These are phyloP conservation scores for Candida montana DNA, from an alignment of 805 yeast species.

Conservation along the genomic window DNA sequence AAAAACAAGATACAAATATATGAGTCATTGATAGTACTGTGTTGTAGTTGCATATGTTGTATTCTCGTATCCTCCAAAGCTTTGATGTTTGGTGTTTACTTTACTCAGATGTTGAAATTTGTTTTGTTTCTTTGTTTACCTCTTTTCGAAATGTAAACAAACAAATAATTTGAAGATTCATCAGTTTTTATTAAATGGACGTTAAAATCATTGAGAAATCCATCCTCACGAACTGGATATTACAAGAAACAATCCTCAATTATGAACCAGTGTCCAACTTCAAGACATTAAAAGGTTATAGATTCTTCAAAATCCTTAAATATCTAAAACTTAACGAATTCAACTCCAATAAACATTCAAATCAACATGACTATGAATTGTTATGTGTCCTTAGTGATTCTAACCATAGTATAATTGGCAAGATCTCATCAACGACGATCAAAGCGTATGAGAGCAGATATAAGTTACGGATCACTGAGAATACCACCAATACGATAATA, in stretches of 20 bases:
- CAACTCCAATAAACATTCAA: not conserved
- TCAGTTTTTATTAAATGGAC: not conserved
- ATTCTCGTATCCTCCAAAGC: too few species aligned
- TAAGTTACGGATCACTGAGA: conserved; percentile 4
- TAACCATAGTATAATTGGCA: conserved; percentile 4
- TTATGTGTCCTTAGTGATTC: conserved; percentile 7
- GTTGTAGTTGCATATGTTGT: too few species aligned
- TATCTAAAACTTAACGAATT: not conserved
- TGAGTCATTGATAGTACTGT: too few species aligned
- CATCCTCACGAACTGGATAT: conserved; percentile 2
- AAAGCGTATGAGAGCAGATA: not conserved
- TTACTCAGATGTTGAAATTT: too few species aligned
- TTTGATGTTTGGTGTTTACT: too few species aligned
- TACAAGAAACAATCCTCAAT: not conserved
- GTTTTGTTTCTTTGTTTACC: too few species aligned
- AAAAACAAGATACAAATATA: too few species aligned
- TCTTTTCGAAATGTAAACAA: too few species aligned
- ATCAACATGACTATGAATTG: not conserved
- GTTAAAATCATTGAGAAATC: conserved; percentile 3
- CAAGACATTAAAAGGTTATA: not conserved
- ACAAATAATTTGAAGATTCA: too few species aligned
- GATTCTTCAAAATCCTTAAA: conserved; percentile 7
- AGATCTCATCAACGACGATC: not conserved
- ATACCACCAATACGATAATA: conserved; percentile 6
- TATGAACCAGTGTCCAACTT: not conserved